Evolutionary conservation across 2,329 filamentous ascomycete genomes (phyloP).

Genomic region (Chaetomium olivaceum): DNA sequence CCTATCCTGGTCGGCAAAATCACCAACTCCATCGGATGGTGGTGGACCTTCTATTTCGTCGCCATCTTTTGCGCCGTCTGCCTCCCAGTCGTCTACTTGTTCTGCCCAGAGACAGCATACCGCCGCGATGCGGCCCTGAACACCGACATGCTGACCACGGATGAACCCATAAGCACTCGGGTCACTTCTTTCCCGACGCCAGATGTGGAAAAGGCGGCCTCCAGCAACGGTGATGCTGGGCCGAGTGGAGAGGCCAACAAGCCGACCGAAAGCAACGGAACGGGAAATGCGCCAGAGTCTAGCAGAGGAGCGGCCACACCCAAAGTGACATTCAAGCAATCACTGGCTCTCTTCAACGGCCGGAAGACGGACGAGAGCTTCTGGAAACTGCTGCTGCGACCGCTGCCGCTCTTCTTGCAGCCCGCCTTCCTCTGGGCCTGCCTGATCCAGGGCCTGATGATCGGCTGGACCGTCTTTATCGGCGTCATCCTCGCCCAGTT

Average conservation of each 20-base stretch:
- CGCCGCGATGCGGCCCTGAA: slow-evolving; percentile 66
- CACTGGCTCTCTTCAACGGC: slow-evolving; percentile 72
- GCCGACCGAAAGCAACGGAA: background rate
- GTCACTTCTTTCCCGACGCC: background rate
- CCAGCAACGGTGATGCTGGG: slow-evolving; percentile 2
- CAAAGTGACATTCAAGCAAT: slow-evolving; percentile 60
- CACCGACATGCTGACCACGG: slow-evolving; percentile 60
- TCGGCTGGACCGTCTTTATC: slow-evolving; percentile 95
- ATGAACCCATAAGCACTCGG: slow-evolving; percentile 20
- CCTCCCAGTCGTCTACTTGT: slow-evolving; percentile 71
- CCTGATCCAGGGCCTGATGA: slow-evolving; percentile 83
- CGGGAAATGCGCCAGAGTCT: slow-evolving; percentile 17
- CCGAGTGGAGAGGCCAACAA: slow-evolving; percentile 4
- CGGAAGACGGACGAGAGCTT: slow-evolving; percentile 78
- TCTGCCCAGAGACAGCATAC: slow-evolving; percentile 84
- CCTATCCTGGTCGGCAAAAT: slow-evolving; percentile 91
- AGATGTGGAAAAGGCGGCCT: slow-evolving; percentile 16
- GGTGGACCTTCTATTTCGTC: slow-evolving; percentile 86
- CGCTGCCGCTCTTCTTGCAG: slow-evolving; percentile 80
- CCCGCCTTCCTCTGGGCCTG: slow-evolving; percentile 79
- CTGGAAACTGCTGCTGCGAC: slow-evolving; percentile 64
- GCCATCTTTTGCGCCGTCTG: slow-evolving; percentile 76
- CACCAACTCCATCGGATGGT: slow-evolving; percentile 72
- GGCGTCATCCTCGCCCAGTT: slow-evolving; percentile 79
- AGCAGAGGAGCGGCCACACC: slow-evolving; percentile 36